Base-by-base conservation (phyloP, 2,329 filamentous ascomycete genomes). In the Colletotrichum costaricense region DNA sequence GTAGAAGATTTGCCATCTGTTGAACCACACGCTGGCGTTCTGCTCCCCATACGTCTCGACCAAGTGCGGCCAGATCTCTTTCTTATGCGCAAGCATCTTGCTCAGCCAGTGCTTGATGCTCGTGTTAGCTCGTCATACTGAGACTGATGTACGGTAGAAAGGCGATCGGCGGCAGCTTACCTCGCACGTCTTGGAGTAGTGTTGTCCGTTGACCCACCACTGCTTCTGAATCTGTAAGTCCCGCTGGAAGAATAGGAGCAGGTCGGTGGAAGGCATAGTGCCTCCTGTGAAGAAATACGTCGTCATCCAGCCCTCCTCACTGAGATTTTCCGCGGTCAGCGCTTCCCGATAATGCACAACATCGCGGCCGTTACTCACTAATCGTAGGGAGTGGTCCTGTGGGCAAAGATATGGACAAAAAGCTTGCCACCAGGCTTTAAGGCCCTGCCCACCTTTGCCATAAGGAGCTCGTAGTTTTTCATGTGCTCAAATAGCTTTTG, bases 211-310 rank as follows among this genome's bases (percentile, higher is more conserved):
- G 9, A 94, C 88, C 92, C 92, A 94, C 92, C 92, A 94, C 80
- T 93, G 91, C 76, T 85, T 84, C 81, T 88, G 82, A 35, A 93
- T 80, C 65, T 81, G 86, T 63, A 94, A 79, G 77, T 93, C 87
- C 28, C 85, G 82, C 80, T 94, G 92, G 78, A 93, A 94, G 78
- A 88, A 93, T 54, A 92, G 84, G 73, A 94, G 80, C 67, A 94
- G 81, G 79, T 94, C 92, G 0, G 90, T 88, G 55, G 87, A 90
- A 4, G 90, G 91, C 92, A 94, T 94, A 7, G 91, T 93, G 2
- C 92, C 92, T 14, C 92, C 92, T 0, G 91, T 92, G 82, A 94
- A 94, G 85, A 94, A 94, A 78, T 93, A 87, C 74, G 88, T 89
- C 63, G 91, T 92, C 92, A 94, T 94, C 92, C 92, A 94, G 42